Conservation (phyloP, 2,329 filamentous ascomycete species). For the Hymenoscyphus occultus region DNA sequence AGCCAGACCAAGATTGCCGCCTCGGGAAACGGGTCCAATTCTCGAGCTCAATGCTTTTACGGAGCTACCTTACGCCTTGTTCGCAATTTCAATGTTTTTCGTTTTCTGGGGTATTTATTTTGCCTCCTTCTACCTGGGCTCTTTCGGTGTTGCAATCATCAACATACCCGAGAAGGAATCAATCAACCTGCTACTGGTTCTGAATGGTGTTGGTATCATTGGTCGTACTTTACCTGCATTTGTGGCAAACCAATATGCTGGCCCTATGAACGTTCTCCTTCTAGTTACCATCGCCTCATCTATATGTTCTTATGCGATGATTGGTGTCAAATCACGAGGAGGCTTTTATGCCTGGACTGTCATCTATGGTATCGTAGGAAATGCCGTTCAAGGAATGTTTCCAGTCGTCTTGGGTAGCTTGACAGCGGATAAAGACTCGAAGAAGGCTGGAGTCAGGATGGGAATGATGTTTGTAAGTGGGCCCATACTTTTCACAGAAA, state of each 20-base stretch:
- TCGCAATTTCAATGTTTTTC: slow-evolving; percentile 2
- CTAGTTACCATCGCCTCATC: slow-evolving; percentile 40
- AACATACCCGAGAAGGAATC: slow-evolving; percentile 36
- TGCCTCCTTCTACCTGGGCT: slow-evolving; percentile 8
- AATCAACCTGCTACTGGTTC: slow-evolving; percentile 43
- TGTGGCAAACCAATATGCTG: slow-evolving; percentile 46
- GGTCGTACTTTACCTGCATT: slow-evolving; percentile 46
- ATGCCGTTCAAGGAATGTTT: slow-evolving; percentile 51
- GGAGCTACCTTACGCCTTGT: slow-evolving; percentile 1
- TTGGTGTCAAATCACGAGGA: slow-evolving; percentile 41
- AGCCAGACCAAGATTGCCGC: background rate
- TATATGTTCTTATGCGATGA: slow-evolving; percentile 47
- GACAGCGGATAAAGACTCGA: slow-evolving; percentile 45
- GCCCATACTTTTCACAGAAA: background rate
- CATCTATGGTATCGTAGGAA: slow-evolving; percentile 50
- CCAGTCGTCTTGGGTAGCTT: slow-evolving; percentile 49
- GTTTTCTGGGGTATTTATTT: slow-evolving; percentile 8
- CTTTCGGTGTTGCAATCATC: slow-evolving; percentile 37
- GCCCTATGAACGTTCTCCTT: slow-evolving; percentile 50
- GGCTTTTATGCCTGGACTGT: slow-evolving; percentile 50
- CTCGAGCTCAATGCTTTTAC: background rate
- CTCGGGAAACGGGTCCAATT: background rate
- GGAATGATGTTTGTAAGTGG: slow-evolving; percentile 47
- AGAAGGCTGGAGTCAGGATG: slow-evolving; percentile 53
- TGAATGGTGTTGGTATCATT: slow-evolving; percentile 47